Evolutionary conservation across 768 basidiomycete species (phyloP).

Genomic region (Dioszegia hungarica): DNA sequence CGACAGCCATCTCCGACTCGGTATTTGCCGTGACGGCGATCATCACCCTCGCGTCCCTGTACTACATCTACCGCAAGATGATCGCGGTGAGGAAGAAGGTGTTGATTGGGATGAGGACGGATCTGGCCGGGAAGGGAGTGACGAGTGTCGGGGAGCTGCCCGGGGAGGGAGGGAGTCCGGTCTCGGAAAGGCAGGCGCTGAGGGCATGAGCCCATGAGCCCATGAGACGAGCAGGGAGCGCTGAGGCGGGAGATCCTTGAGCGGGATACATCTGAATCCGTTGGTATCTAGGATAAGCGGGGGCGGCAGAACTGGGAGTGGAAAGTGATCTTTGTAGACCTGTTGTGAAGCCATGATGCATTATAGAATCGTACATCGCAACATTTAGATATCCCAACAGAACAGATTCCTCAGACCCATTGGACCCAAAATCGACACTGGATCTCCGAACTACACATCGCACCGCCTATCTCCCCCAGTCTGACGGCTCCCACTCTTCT

Average conservation of each 20-base stretch:
- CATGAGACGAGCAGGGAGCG: too few relatives aligned
- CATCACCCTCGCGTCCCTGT: slow-evolving; percentile 59
- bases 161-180: background rate
- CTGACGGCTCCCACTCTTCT: slow-evolving; percentile 29
- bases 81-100: slow-evolving; percentile 50
- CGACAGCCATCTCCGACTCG: slow-evolving; percentile 60
- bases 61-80: slow-evolving; percentile 69
- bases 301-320: too few relatives aligned
- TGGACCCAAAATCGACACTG: too few relatives aligned
- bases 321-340: too few relatives aligned
- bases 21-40: slow-evolving; percentile 65
- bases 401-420: too few relatives aligned
- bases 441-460: too few relatives aligned
- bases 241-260: too few relatives aligned
- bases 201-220: background rate
- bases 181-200: background rate
- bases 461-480: slow-evolving; percentile 24
- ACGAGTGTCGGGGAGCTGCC: background rate
- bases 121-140: slow-evolving; percentile 14
- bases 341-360: too few relatives aligned
- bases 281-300: too few relatives aligned
- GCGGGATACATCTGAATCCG: too few relatives aligned
- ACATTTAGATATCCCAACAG: too few relatives aligned
- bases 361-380: too few relatives aligned
- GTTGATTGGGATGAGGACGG: slow-evolving; percentile 32